Evolutionary conservation across 2,329 filamentous ascomycete species (phyloP), one percentile per base, ranked within the genome.

Genomic region (Saccharata proteae): DNA sequence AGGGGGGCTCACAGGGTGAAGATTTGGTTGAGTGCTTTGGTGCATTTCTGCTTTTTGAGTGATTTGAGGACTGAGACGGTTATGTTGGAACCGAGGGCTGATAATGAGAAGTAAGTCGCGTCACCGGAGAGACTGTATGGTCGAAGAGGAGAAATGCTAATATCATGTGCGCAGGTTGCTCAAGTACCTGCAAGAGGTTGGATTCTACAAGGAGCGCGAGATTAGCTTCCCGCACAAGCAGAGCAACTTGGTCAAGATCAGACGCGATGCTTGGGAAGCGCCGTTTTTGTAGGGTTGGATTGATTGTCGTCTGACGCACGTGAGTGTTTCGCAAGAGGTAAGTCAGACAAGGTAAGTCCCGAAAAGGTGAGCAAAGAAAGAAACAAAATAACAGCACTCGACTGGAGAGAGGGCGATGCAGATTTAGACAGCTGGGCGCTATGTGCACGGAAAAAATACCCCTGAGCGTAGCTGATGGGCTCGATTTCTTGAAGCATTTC

Each of bases 151-250:
- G 13, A 12, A 15, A 9, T 26, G 19, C 13, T 4, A 13, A n/a
- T n/a, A n/a, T n/a, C n/a, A n/a, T n/a, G n/a, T n/a, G n/a, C n/a
- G n/a, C 43, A 84, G 80, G 43, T 67, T 85, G 34, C 74, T 79
- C 40, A 54, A 65, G 5, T 83, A 88, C 39, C 69, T 92, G 11
- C 69, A 81, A 39, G 59, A 71, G 5, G 67, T 69, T 1, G 86
- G 88, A 0, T 98, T 96, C 51, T 74, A 78, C 42, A 90, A 84
- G 49, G 82, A 93, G 57, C 76, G 76, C 37, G 84, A 94, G 48
- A 68, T 96, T 30, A 71, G 77, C 1, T 85, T 98, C 41, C 79
- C 85, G 1, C 86, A 96, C 53, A 98, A 98, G 56, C 85, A 93
- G 52, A 77, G 83, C 5, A 92, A 86, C 57, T 68, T 88, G 38